A percentile compares a stretch with the other conserved stretches of the same genome.
Evolutionary conservation across 768 basidiomycete species (phyloP).

Genomic region (Xanthoconium stramineum): DNA sequence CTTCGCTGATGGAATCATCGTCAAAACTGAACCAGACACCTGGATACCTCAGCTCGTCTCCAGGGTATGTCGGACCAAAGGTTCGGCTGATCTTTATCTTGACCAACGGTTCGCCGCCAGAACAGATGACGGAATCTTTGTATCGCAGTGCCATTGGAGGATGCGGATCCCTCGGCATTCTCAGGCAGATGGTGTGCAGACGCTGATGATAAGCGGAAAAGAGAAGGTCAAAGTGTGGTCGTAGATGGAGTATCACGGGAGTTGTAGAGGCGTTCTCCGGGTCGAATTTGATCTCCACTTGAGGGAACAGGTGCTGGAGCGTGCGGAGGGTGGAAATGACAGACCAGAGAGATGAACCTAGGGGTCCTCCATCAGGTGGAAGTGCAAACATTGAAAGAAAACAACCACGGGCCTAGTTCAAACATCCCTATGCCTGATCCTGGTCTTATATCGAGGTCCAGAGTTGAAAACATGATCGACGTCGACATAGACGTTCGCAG

Average conservation of each 20-base stretch:
- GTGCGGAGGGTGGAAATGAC: slow-evolving; percentile 65
- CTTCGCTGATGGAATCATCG: slow-evolving; percentile 61
- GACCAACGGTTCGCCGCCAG: slow-evolving; percentile 55
- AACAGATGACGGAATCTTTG: slow-evolving; percentile 61
- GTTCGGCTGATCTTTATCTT: slow-evolving; percentile 64
- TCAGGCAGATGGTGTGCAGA: slow-evolving; percentile 72
- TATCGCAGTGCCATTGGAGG: slow-evolving; percentile 70
- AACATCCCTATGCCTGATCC: slow-evolving; percentile 76
- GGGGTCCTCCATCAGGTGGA: slow-evolving; percentile 1
- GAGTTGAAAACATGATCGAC: slow-evolving; percentile 55
- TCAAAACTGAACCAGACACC: slow-evolving; percentile 84
- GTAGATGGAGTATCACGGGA: slow-evolving; percentile 73
- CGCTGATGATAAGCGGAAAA: slow-evolving; percentile 80
- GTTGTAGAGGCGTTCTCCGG: slow-evolving; percentile 65
- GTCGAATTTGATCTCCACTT: slow-evolving; percentile 83
- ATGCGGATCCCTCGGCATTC: slow-evolving; percentile 61
- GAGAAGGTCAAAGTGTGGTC: slow-evolving; percentile 80
- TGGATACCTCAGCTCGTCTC: slow-evolving; percentile 75
- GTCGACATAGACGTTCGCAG: not conserved
- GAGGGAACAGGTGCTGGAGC: slow-evolving; percentile 68
- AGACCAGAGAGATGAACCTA: slow-evolving; percentile 78
- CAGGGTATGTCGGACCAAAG: slow-evolving; percentile 83
- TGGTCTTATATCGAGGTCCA: slow-evolving; percentile 75
- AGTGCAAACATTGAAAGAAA: not conserved
- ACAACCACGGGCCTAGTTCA: slow-evolving; percentile 53